phyloP scores from a whole-genome alignment of 2,329 filamentous ascomycete genomes.

The Metarhizium robertsii region DNA sequence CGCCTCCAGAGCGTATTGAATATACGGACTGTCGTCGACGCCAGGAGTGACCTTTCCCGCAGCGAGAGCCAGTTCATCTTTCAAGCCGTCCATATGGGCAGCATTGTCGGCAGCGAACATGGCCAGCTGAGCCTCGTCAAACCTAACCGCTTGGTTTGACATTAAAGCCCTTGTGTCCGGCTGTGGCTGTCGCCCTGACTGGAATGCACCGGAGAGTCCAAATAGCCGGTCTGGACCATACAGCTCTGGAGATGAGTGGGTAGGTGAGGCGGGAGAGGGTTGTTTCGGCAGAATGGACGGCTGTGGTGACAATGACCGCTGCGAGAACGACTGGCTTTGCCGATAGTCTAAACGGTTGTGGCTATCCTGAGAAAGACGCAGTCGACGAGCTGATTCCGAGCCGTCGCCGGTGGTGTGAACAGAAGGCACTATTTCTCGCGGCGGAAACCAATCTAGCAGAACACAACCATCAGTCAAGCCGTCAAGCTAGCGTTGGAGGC shows the following conservation, averaged over 20 bases:
- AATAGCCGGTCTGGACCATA: slow-evolving; percentile 34
- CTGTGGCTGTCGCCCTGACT: neutral
- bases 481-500: neutral
- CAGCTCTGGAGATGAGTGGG: slow-evolving; percentile 29
- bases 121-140: slow-evolving; percentile 29
- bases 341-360: neutral
- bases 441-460: slow-evolving; percentile 6
- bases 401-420: neutral
- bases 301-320: slow-evolving; percentile 23
- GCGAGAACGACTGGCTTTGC: slow-evolving; percentile 3
- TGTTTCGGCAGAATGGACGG: slow-evolving; percentile 19
- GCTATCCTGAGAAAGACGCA: neutral
- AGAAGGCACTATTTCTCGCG: neutral
- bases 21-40: slow-evolving; percentile 76
- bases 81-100: slow-evolving; percentile 30
- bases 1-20: slow-evolving; percentile 83
- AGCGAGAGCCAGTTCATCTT: slow-evolving; percentile 41
- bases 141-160: slow-evolving; percentile 19
- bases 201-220: slow-evolving; percentile 15
- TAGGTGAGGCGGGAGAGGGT: slow-evolving; percentile 26
- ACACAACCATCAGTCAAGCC: slow-evolving; percentile 5
- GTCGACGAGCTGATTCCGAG: neutral
- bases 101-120: slow-evolving; percentile 27
- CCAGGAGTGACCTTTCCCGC: slow-evolving; percentile 58
- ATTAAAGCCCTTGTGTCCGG: neutral